Conservation (phyloP, 2,329 filamentous ascomycete species). For the Leptographium galeiforme region DNA sequence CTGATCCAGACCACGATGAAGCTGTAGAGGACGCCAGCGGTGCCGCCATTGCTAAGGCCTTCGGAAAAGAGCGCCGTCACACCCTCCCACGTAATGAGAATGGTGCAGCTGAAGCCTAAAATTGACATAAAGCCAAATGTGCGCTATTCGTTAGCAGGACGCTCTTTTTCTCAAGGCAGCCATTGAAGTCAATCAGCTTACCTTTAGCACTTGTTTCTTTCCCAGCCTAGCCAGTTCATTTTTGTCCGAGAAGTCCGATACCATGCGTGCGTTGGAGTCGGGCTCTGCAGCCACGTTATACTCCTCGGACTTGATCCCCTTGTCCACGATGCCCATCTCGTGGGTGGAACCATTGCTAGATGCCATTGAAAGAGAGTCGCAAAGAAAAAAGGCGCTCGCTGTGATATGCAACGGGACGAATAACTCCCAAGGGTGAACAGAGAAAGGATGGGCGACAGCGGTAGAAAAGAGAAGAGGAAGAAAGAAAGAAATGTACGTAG, state of each 20-base stretch:
- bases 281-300: slow-evolving; percentile 7
- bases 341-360: not conserved
- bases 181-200: not conserved
- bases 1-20: slow-evolving; percentile 33
- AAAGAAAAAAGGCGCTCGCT: not conserved
- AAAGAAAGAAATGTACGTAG: no score
- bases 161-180: no score
- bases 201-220: slow-evolving; percentile 7
- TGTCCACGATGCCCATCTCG: not conserved
- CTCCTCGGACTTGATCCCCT: not conserved
- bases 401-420: not conserved
- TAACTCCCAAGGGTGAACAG: not conserved
- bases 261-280: slow-evolving; percentile 5
- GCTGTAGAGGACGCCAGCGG: slow-evolving; percentile 37
- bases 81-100: slow-evolving; percentile 38
- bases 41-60: slow-evolving; percentile 32
- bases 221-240: slow-evolving; percentile 16
- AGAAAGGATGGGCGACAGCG: no score
- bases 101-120: slow-evolving; percentile 35
- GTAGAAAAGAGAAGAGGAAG: no score
- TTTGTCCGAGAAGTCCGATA: slow-evolving; percentile 14
- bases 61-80: slow-evolving; percentile 18
- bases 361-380: not conserved
- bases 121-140: slow-evolving; percentile 35
- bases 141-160: slow-evolving; percentile 15